These are phyloP conservation scores for Pseudocercospora musae DNA, from an alignment of 2,329 filamentous ascomycete genomes.

Conservation along the genomic window DNA sequence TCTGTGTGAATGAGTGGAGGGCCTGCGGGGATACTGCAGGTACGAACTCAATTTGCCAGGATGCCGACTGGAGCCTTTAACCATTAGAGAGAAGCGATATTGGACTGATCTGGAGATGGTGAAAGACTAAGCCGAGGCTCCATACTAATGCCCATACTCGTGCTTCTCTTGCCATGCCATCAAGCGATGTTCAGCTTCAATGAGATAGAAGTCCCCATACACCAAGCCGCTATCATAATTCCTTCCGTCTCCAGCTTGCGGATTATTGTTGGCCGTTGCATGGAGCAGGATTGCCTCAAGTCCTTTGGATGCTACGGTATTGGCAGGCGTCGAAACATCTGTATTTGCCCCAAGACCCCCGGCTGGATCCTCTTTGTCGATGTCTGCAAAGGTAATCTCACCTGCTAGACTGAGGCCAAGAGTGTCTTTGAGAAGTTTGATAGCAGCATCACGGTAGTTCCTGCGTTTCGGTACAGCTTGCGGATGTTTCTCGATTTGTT, in stretches of 20 bases:
- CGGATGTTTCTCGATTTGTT: slow-evolving; percentile 11
- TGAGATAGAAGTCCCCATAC: slow-evolving; percentile 20
- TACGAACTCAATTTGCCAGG: not conserved
- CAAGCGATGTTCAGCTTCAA: slow-evolving; percentile 18
- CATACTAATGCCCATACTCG: not conserved
- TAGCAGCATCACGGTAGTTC: slow-evolving; percentile 12
- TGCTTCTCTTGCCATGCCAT: not conserved
- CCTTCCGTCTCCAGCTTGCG: slow-evolving; percentile 10
- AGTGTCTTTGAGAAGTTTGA: slow-evolving; percentile 7
- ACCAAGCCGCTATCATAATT: slow-evolving; percentile 18
- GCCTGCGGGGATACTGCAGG: not conserved
- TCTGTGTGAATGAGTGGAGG: not conserved
- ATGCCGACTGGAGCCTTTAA: not conserved
- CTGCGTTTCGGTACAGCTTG: not conserved
- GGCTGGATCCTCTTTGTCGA: slow-evolving; percentile 3
- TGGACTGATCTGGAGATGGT: not conserved
- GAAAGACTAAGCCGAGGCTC: not conserved
- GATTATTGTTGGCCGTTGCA: slow-evolving; percentile 22
- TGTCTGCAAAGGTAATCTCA: slow-evolving; percentile 14
- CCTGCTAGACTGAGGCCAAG: slow-evolving; percentile 14
- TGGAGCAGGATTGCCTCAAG: slow-evolving; percentile 21
- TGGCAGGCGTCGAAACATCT: slow-evolving; percentile 14
- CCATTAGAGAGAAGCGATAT: not conserved
- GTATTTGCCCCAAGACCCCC: slow-evolving; percentile 11
- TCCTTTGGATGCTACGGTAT: slow-evolving; percentile 8